phyloP scores from a whole-genome alignment of 2,329 filamentous ascomycete genomes.

The Truncatella angustata region DNA sequence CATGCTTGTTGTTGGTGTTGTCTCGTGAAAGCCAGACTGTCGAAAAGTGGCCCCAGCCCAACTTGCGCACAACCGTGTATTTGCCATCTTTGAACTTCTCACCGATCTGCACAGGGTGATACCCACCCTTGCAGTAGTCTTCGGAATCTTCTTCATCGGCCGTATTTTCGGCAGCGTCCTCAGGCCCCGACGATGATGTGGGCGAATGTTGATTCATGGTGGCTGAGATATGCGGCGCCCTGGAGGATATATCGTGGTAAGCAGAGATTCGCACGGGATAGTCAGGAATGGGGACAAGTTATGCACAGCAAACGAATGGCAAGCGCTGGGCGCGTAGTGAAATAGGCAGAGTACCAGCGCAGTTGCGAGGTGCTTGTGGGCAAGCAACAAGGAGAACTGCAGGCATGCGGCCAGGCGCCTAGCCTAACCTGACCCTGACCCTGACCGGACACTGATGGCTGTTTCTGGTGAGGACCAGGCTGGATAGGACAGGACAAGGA shows the following conservation, averaged over 20 bases:
- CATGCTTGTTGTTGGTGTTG: slow-evolving; percentile 86
- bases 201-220: slow-evolving; percentile 68
- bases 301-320: slow-evolving; percentile 1
- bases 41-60: slow-evolving; percentile 99
- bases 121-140: slow-evolving; percentile 98
- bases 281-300: slow-evolving; percentile 2
- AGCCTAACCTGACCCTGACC: not conserved
- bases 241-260: slow-evolving; percentile 34
- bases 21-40: slow-evolving; percentile 86
- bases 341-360: not conserved
- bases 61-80: slow-evolving; percentile 93
- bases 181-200: slow-evolving; percentile 72
- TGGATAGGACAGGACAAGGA: no score
- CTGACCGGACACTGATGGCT: no score
- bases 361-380: slow-evolving; percentile 4
- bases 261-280: slow-evolving; percentile 17
- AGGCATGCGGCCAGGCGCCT: slow-evolving; percentile 9
- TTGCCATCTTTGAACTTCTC: slow-evolving; percentile 97
- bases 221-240: slow-evolving; percentile 54
- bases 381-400: slow-evolving; percentile 9
- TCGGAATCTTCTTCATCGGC: slow-evolving; percentile 98
- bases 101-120: slow-evolving; percentile 90
- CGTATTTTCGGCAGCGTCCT: slow-evolving; percentile 85
- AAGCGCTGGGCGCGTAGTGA: slow-evolving; percentile 8
- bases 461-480: slow-evolving; percentile 23